Conservation (phyloP, 2,329 filamentous ascomycete species). For the Atkinsonella texensis region DNA sequence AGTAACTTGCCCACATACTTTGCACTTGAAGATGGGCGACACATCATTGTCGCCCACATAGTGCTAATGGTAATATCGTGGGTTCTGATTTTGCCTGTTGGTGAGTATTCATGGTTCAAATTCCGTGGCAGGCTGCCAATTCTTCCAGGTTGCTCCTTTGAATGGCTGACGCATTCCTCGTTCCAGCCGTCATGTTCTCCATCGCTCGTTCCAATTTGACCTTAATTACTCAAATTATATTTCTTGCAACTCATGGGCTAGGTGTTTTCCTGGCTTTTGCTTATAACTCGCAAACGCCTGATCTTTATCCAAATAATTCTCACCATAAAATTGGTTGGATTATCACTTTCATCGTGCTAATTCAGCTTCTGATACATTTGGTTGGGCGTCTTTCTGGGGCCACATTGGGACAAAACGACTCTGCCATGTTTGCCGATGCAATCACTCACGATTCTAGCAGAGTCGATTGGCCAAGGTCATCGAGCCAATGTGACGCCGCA, state of each 20-base stretch:
- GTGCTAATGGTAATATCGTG: conserved; percentile 58
- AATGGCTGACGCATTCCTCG: background rate
- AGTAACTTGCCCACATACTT: conserved; percentile 45
- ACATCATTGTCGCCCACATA: conserved; percentile 58
- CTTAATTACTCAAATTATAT: conserved; percentile 55
- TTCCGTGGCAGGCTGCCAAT: too few species aligned
- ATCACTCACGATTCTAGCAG: conserved; percentile 48
- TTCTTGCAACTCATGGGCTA: conserved; percentile 49
- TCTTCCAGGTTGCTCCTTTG: background rate
- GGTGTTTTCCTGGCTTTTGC: conserved; percentile 54
- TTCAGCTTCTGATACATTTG: conserved; percentile 58
- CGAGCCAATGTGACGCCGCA: conserved; percentile 28
- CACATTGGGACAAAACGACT: background rate
- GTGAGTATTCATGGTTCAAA: conserved; percentile 32
- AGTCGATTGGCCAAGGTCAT: background rate
- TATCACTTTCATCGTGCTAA: conserved; percentile 57
- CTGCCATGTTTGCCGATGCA: conserved; percentile 35
- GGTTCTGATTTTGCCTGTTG: conserved; percentile 60
- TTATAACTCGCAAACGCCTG: conserved; percentile 72
- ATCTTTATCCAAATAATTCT: conserved; percentile 78
- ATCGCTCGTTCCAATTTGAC: conserved; percentile 66
- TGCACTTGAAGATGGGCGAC: conserved; percentile 36
- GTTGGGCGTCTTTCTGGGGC: conserved; percentile 43
- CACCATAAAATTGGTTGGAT: conserved; percentile 86
- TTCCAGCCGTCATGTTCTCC: conserved; percentile 71